Percentiles rank a stretch among this genome's conserved stretches.
Evolutionary conservation across 805 yeast genomes (phyloP).

Genomic region (Jamesozyma lodderae): DNA sequence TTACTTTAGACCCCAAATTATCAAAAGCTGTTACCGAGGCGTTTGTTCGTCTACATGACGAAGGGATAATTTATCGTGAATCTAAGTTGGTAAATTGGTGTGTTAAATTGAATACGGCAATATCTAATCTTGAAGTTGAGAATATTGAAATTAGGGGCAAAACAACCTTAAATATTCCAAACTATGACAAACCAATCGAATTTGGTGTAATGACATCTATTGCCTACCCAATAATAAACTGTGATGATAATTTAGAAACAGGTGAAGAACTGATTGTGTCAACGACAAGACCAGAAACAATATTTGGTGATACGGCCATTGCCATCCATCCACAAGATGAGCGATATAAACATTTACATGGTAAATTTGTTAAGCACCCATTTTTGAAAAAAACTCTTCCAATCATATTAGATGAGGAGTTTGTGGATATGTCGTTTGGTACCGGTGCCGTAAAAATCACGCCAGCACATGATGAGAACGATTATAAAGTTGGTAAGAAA

Average conservation of each 20-base stretch:
- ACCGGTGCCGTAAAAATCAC: constrained; percentile 99
- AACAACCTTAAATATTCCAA: constrained; percentile 74
- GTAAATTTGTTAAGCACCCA: constrained; percentile 83
- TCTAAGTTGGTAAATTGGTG: constrained; percentile 92
- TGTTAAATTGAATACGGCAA: constrained; percentile 82
- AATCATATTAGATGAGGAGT: constrained; percentile 75
- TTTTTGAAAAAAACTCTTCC: constrained; percentile 76
- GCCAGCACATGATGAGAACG: constrained; percentile 95
- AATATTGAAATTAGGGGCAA: constrained; percentile 76
- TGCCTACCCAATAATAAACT: constrained; percentile 76
- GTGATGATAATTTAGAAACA: constrained; percentile 40
- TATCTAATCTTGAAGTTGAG: constrained; percentile 92
- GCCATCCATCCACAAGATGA: constrained; percentile 94
- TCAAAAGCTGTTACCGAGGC: constrained; percentile 81
- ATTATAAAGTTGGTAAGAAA: constrained; percentile 90
- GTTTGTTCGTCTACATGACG: constrained; percentile 81
- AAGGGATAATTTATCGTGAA: constrained; percentile 89
- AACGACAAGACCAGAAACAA: constrained; percentile 96
- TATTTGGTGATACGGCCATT: constrained; percentile 94
- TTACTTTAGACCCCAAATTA: constrained; percentile 73
- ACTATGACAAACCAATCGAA: constrained; percentile 78
- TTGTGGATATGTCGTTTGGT: constrained; percentile 98
- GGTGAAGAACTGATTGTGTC: constrained; percentile 86
- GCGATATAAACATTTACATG: constrained; percentile 88
- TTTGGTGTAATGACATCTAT: constrained; percentile 92